Evolutionary conservation across 2,329 filamentous ascomycete genomes (phyloP).

Genomic region (Beauveria australis): DNA sequence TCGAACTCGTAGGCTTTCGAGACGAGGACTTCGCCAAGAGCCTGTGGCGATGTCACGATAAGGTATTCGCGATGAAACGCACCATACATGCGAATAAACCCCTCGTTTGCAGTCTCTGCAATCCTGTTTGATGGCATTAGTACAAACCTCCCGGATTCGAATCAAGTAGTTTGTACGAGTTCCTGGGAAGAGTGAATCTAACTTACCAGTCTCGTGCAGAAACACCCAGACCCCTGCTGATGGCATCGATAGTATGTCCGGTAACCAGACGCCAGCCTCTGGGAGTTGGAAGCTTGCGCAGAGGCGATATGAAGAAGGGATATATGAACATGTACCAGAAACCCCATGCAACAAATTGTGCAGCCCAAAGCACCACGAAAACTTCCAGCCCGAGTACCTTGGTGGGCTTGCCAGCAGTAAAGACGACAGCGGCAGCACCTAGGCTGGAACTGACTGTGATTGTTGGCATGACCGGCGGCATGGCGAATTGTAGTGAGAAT

Average conservation of each 20-base stretch:
- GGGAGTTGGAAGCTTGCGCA: background rate
- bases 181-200: too few species aligned
- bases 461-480: background rate
- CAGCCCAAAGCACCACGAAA: background rate
- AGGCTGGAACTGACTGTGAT: background rate
- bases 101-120: background rate
- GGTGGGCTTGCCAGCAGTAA: background rate
- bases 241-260: background rate
- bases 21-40: conserved; percentile 4
- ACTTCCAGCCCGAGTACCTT: background rate
- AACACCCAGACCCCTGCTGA: background rate
- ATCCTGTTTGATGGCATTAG: background rate
- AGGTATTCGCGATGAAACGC: conserved; percentile 4
- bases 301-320: background rate
- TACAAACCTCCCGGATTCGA: background rate
- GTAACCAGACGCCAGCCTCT: background rate
- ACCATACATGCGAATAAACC: background rate
- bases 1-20: conserved; percentile 14
- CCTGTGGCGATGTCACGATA: conserved; percentile 4
- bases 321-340: conserved; percentile 4
- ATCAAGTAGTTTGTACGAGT: too few species aligned
- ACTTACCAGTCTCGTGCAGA: background rate
- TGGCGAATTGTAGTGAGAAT: background rate
- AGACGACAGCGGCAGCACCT: background rate
- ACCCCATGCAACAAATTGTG: background rate